Evolutionary conservation across 108 stramenopile genomes (phyloP).

Genomic region (Cyclotella baltica): DNA sequence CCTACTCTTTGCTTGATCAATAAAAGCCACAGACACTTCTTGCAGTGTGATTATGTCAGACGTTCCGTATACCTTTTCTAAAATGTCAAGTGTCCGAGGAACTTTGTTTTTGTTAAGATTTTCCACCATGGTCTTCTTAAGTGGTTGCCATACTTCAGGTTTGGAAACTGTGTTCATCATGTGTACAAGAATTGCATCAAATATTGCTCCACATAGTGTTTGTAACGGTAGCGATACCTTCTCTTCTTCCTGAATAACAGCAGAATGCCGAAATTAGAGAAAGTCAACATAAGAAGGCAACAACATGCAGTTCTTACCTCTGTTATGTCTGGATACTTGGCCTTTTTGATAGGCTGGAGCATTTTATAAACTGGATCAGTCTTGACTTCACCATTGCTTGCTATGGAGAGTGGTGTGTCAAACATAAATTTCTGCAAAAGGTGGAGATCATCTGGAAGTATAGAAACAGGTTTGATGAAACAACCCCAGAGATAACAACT

Average conservation of each 20-base stretch:
- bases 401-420: conserved; percentile 67
- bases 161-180: conserved; percentile 89
- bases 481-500: no score
- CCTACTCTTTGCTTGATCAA: conserved; percentile 69
- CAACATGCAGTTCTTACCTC: no score
- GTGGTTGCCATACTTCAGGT: conserved; percentile 82
- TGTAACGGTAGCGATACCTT: conserved; percentile 87
- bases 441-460: no score
- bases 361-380: conserved; percentile 77
- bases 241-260: conserved; percentile 85
- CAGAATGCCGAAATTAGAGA: no score
- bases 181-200: conserved; percentile 94
- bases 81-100: conserved; percentile 87
- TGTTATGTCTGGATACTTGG: conserved; percentile 92
- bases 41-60: conserved; percentile 93
- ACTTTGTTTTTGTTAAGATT: conserved; percentile 91
- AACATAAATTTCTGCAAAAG: conserved; percentile 94
- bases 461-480: no score
- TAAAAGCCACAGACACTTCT: conserved; percentile 88
- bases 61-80: conserved; percentile 77
- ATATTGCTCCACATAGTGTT: conserved; percentile 92
- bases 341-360: conserved; percentile 88
- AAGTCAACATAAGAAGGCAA: no score
- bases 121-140: conserved; percentile 88
- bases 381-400: conserved; percentile 62